Evolutionary conservation across 2,329 filamentous ascomycete genomes (phyloP).

Genomic region (Sporothrix pseudoabietina): DNA sequence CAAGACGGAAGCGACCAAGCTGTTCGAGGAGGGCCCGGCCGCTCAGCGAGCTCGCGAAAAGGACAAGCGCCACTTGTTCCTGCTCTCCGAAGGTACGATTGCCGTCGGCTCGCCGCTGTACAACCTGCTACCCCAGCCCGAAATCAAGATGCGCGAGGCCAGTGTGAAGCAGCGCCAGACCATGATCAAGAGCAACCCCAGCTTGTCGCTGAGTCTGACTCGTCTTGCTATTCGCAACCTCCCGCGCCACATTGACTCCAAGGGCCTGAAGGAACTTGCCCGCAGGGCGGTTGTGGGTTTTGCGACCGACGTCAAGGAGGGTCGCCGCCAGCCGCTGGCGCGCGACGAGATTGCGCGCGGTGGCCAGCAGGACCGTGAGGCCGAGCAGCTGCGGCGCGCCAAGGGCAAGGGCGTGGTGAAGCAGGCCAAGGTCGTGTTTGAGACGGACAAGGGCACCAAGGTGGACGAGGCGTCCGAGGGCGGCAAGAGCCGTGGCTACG

Average conservation of each 20-base stretch:
- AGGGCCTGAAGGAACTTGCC: conserved; percentile 87
- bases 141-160: conserved; percentile 84
- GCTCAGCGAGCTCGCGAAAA: conserved; percentile 67
- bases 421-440: conserved; percentile 94
- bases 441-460: conserved; percentile 82
- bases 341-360: conserved; percentile 84
- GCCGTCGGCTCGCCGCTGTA: conserved; percentile 75
- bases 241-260: conserved; percentile 78
- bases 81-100: conserved; percentile 85
- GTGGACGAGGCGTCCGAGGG: conserved; percentile 65
- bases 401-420: conserved; percentile 85
- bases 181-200: conserved; percentile 87
- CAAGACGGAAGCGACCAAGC: conserved; percentile 73
- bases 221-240: conserved; percentile 91
- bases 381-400: conserved; percentile 75
- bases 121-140: conserved; percentile 71
- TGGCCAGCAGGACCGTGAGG: conserved; percentile 75
- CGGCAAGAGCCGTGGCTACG: conserved; percentile 87
- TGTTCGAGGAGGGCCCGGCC: conserved; percentile 72
- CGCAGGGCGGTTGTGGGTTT: conserved; percentile 93
- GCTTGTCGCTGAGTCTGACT: conserved; percentile 83
- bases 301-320: conserved; percentile 81
- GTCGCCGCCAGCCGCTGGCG: conserved; percentile 75
- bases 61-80: conserved; percentile 87
- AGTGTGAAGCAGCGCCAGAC: conserved; percentile 85